Conservation (phyloP, 257 asterid species). For the Scutellaria galericulata region DNA sequence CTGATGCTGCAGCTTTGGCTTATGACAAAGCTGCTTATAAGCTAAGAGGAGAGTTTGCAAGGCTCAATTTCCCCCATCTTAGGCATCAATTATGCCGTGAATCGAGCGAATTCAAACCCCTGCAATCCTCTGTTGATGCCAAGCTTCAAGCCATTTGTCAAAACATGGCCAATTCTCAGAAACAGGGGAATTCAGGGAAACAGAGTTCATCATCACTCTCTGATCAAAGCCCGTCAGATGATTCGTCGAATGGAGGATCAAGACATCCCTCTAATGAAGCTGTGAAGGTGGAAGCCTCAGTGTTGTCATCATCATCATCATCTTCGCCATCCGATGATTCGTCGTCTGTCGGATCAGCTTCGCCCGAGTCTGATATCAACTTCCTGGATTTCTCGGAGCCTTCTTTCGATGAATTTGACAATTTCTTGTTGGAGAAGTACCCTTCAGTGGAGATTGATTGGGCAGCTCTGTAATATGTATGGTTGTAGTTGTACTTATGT, state of each 20-base stretch:
- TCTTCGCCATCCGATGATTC: conserved; percentile 43
- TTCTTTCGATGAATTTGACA: conserved; percentile 39
- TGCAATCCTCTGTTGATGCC: conserved; percentile 78
- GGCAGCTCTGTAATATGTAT: conserved; percentile 57
- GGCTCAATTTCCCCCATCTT: conserved; percentile 81
- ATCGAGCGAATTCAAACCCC: conserved; percentile 56
- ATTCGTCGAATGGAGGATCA: conserved; percentile 35
- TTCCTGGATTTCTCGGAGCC: conserved; percentile 57
- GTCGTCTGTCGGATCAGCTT: conserved; percentile 43
- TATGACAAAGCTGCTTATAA: conserved; percentile 88
- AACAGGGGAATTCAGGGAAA: conserved; percentile 48
- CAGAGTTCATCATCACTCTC: background rate
- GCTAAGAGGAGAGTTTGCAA: conserved; percentile 80
- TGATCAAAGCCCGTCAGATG: conserved; percentile 20
- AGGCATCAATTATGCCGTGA: conserved; percentile 60
- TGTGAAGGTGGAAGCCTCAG: conserved; percentile 56
- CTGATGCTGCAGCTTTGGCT: conserved; percentile 90
- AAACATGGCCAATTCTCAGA: conserved; percentile 53
- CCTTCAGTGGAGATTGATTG: conserved; percentile 97
- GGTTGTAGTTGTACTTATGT: background rate
- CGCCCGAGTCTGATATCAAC: conserved; percentile 59
- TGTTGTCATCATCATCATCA: conserved; percentile 22
- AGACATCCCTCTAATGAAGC: conserved; percentile 26
- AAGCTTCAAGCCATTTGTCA: conserved; percentile 79
- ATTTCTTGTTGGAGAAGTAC: conserved; percentile 59